Percentiles rank a stretch among this genome's conserved stretches.
Evolutionary conservation across 371 early-diverging fungal genomes (phyloP).

Genomic region (Sanchytrium tribonematis): DNA sequence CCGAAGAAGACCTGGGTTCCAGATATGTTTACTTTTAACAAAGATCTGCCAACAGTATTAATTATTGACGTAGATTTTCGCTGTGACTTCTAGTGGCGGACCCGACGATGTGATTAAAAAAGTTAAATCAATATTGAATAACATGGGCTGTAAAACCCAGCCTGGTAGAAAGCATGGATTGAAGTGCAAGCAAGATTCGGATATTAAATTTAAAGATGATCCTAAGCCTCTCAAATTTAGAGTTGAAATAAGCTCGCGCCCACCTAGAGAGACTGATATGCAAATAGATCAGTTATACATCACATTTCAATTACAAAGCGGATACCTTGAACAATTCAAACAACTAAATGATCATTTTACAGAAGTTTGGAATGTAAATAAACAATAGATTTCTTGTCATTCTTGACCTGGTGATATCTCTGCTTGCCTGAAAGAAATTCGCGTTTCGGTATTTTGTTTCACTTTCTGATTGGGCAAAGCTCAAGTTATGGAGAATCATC

Average conservation of each 20-base stretch:
- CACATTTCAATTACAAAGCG: background rate
- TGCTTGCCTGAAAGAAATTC: too few species aligned
- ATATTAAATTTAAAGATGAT: background rate
- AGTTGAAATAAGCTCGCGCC: background rate
- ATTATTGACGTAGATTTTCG: background rate
- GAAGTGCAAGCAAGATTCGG: background rate
- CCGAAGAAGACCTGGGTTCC: conserved; percentile 1
- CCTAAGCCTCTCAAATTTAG: background rate
- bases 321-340: background rate
- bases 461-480: background rate
- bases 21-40: conserved; percentile 2
- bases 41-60: background rate
- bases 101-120: background rate
- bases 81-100: background rate
- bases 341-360: background rate
- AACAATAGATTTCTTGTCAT: background rate
- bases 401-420: too few species aligned
- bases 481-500: too few species aligned
- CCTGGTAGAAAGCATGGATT: background rate
- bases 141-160: background rate
- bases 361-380: background rate
- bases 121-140: background rate
- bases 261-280: background rate
- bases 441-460: background rate
- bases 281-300: background rate